Evolutionary conservation across 108 stramenopile species (phyloP), one percentile per base, ranked within the genome.

Genomic region (Hondaea fermentalgiana): DNA sequence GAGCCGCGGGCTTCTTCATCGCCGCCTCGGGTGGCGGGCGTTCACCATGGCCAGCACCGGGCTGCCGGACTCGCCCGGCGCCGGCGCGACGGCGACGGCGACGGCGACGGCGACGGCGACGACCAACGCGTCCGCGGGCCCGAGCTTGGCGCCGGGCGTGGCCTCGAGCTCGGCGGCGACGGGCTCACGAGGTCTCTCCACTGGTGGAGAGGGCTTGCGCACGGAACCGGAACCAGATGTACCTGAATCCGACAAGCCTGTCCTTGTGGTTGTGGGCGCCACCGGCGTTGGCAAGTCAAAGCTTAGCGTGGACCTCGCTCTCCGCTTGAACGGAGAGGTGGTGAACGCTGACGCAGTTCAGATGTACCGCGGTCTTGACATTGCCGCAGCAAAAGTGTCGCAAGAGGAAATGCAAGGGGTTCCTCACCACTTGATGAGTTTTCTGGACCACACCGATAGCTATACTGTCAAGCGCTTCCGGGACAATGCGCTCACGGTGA

Each of bases 221-320:
- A 35, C 35, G 35, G 35, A 35, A 35, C 35, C 35, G 35, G 35
- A 2, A 35, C 1, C 35, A 35, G 35, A 1, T 35, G 35, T 35
- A 35, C 35, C 35, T 35, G 55, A 57, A 16, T 14, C 17, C 3
- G 49, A 53, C 49, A 83, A 53, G 51, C 19, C n/a, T 8, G 19
- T 89, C 5, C 23, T 88, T 5, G 44, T 89, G 5, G 12, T 89
- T 5, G 89, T 89, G 10, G 89, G 89, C 58, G 88, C 89, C n/a
- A 89, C 89, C 5, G 89, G 89, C 8, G 83, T 88, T 5, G 89
- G 89, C 21, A 89, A 89, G 57, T 49, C 89, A 5, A 89, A 89
- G 83, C 76, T 89, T 16, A 8, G 88, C 28, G 45, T 89, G 10
- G 89, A 89, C 44, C 55, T 89, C 5, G 87, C 87, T 14, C 17